Conservation (phyloP, 1,284 basidiomycete species). For the Cryptococcus sp. region DNA sequence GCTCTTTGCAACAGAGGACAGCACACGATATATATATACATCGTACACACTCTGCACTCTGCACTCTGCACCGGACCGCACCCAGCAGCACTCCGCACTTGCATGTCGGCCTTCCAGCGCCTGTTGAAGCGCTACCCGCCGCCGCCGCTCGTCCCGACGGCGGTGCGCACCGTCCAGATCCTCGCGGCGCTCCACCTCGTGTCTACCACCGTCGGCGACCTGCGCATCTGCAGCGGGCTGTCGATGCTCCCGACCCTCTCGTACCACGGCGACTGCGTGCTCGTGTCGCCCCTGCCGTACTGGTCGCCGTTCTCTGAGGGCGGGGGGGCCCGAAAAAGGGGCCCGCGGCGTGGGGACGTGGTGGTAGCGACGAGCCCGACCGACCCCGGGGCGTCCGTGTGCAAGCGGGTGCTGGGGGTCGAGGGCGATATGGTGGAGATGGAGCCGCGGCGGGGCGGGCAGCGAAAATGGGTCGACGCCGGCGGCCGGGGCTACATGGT, state of each 20-base stretch:
- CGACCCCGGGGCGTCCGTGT: slow-evolving; percentile 67
- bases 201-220: slow-evolving; percentile 34
- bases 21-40: too few species aligned
- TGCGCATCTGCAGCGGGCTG: slow-evolving; percentile 57
- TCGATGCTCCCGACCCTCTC: slow-evolving; percentile 85
- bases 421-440: slow-evolving; percentile 86
- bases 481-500: slow-evolving; percentile 17
- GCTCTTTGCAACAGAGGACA: background rate
- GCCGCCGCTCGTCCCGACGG: slow-evolving; percentile 21
- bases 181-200: slow-evolving; percentile 38
- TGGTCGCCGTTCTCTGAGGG: slow-evolving; percentile 25
- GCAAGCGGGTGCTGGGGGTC: slow-evolving; percentile 87
- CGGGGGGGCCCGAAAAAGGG: slow-evolving; percentile 3
- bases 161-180: slow-evolving; percentile 28
- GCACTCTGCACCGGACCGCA: too few species aligned
- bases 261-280: slow-evolving; percentile 46
- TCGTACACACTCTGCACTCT: background rate
- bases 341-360: slow-evolving; percentile 73
- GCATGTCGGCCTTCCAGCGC: slow-evolving; percentile 8
- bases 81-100: background rate
- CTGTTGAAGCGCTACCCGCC: slow-evolving; percentile 13
- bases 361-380: slow-evolving; percentile 72
- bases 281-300: slow-evolving; percentile 56
- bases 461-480: slow-evolving; percentile 29
- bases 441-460: slow-evolving; percentile 57